Evolutionary conservation across 805 yeast genomes (phyloP).

Genomic region (Suhomyces vadensis): DNA sequence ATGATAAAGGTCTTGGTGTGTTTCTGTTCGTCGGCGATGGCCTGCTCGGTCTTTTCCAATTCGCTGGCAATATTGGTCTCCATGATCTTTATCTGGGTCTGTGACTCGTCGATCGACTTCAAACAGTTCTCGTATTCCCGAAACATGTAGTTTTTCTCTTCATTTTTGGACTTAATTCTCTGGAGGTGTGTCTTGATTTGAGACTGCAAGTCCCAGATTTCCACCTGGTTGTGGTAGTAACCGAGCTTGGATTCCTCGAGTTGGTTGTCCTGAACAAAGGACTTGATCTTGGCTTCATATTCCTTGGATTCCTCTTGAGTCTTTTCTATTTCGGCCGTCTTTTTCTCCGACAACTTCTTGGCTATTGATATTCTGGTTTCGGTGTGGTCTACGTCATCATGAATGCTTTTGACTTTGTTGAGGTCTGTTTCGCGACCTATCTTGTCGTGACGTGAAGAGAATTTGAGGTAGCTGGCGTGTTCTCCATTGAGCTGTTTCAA

Average conservation of each 20-base stretch:
- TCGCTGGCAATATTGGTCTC: slow-evolving; percentile 21
- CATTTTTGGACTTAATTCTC: slow-evolving; percentile 46
- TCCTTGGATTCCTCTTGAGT: slow-evolving; percentile 24
- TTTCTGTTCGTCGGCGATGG: slow-evolving; percentile 22
- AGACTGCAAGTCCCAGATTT: slow-evolving; percentile 48
- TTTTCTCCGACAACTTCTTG: slow-evolving; percentile 32
- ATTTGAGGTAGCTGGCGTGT: slow-evolving; percentile 23
- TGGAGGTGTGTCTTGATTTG: slow-evolving; percentile 45
- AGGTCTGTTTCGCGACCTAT: slow-evolving; percentile 46
- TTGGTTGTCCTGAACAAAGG: slow-evolving; percentile 24
- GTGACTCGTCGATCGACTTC: slow-evolving; percentile 49
- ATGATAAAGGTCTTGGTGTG: slow-evolving; percentile 17
- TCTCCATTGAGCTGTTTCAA: slow-evolving; percentile 49
- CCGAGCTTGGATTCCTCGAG: slow-evolving; percentile 17
- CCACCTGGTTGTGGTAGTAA: slow-evolving; percentile 39
- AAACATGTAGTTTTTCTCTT: slow-evolving; percentile 65
- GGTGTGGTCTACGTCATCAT: slow-evolving; percentile 46
- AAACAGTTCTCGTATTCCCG: slow-evolving; percentile 58
- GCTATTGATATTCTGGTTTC: slow-evolving; percentile 36
- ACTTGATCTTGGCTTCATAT: slow-evolving; percentile 29
- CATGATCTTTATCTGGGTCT: slow-evolving; percentile 24
- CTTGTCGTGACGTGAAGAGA: slow-evolving; percentile 41
- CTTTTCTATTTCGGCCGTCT: slow-evolving; percentile 29
- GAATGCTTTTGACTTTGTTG: slow-evolving; percentile 46
- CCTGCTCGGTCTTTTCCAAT: slow-evolving; percentile 19